A percentile compares a stretch with the other conserved stretches of the same genome.
These are phyloP conservation scores for Infundibulicybe gibba DNA, from an alignment of 768 basidiomycete species.

Conservation along the genomic window DNA sequence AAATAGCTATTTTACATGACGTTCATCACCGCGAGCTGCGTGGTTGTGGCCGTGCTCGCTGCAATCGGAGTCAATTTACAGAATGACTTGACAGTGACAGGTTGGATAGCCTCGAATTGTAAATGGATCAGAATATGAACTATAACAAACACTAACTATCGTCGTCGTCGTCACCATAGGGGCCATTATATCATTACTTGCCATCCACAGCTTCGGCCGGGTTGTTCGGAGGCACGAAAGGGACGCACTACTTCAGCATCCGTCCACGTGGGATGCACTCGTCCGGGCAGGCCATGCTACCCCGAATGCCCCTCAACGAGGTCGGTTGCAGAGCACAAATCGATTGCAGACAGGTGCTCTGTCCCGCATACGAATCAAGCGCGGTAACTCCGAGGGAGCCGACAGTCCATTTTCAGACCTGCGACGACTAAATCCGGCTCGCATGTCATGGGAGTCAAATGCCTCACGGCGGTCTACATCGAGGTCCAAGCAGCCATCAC, in stretches of 20 bases:
- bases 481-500: not conserved
- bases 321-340: conserved; percentile 7
- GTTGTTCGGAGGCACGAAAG: conserved; percentile 60
- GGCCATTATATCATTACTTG: conserved; percentile 51
- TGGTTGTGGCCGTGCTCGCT: conserved; percentile 44
- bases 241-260: conserved; percentile 49
- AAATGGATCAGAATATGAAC: conserved; percentile 13
- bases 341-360: conserved; percentile 1
- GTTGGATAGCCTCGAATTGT: conserved; percentile 59
- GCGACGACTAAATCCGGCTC: conserved; percentile 10
- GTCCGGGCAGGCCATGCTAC: conserved; percentile 4
- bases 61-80: conserved; percentile 47
- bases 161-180: conserved; percentile 38
- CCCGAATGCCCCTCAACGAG: no score
- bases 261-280: conserved; percentile 13
- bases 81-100: conserved; percentile 38
- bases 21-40: conserved; percentile 44
- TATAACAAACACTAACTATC: not conserved
- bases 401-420: conserved; percentile 32
- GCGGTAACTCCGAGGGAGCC: conserved; percentile 5
- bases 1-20: conserved; percentile 51
- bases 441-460: conserved; percentile 9
- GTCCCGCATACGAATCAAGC: conserved; percentile 4
- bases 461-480: not conserved
- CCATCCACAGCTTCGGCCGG: conserved; percentile 56